Evolutionary conservation across 2,329 filamentous ascomycete species (phyloP).

Genomic region (Colletotrichum sidae): DNA sequence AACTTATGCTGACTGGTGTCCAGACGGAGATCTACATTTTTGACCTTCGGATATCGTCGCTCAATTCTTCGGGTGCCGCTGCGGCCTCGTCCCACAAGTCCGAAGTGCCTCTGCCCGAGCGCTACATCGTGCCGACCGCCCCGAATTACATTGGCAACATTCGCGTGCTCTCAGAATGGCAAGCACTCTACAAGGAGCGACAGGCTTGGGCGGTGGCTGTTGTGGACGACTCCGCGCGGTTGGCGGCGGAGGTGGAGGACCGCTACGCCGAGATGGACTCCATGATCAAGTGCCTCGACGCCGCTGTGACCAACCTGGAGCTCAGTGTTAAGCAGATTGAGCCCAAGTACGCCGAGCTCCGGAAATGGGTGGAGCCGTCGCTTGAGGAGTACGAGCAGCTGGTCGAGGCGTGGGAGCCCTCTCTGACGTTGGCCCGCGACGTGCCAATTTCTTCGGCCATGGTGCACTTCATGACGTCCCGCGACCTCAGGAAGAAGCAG

Average conservation of each 20-base stretch:
- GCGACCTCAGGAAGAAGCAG: constrained; percentile 57
- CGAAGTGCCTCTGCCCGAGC: constrained; percentile 64
- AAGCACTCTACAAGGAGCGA: constrained; percentile 83
- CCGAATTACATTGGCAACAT: constrained; percentile 88
- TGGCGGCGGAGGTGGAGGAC: constrained; percentile 71
- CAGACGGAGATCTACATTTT: constrained; percentile 93
- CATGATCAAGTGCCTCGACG: constrained; percentile 83
- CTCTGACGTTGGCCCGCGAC: constrained; percentile 72
- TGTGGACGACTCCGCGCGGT: constrained; percentile 74
- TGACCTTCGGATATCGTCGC: constrained; percentile 80
- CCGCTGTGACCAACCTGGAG: constrained; percentile 87
- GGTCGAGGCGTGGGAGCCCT: constrained; percentile 74
- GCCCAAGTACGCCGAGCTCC: constrained; percentile 76
- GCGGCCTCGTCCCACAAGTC: constrained; percentile 56
- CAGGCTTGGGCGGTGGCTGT: constrained; percentile 82
- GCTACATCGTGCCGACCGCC: constrained; percentile 70
- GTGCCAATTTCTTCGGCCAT: constrained; percentile 76
- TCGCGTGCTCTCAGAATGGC: constrained; percentile 88
- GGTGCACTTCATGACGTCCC: constrained; percentile 71
- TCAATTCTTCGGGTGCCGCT: constrained; percentile 56
- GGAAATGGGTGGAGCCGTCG: constrained; percentile 76
- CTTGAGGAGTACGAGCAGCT: constrained; percentile 75
- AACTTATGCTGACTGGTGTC: constrained; percentile 21
- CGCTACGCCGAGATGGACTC: constrained; percentile 80
- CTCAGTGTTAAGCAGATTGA: constrained; percentile 79